phyloP scores from a whole-genome alignment of 2,329 filamentous ascomycete genomes.

The Onygena corvina region DNA sequence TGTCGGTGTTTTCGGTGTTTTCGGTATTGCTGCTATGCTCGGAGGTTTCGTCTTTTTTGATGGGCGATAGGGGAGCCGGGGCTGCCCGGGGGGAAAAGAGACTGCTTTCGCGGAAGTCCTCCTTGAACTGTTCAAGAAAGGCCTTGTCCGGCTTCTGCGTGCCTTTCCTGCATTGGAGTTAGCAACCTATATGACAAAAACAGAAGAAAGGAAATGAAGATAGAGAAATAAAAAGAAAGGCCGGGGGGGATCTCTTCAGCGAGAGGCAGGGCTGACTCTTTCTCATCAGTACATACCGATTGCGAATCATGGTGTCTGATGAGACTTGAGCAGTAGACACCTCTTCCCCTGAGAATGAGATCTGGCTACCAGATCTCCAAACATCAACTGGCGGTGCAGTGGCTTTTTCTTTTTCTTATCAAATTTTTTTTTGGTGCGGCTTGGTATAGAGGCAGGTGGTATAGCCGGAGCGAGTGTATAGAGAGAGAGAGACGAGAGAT shows the following conservation, averaged over 20 bases:
- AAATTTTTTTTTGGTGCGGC: too few relatives aligned
- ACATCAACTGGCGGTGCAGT: too few relatives aligned
- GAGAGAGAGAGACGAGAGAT: slow-evolving; percentile 9
- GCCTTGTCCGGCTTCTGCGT: slow-evolving; percentile 79
- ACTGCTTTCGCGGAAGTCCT: slow-evolving; percentile 64
- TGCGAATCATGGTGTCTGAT: slow-evolving; percentile 35
- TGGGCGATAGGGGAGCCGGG: background rate
- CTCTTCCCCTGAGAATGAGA: background rate
- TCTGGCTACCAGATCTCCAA: background rate
- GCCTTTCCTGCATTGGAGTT: slow-evolving; percentile 46
- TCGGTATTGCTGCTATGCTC: too few relatives aligned
- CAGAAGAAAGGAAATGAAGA: background rate
- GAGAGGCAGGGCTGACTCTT: too few relatives aligned
- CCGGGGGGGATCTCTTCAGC: background rate
- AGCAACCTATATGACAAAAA: background rate
- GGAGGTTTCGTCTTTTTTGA: too few relatives aligned
- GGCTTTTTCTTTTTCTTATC: too few relatives aligned
- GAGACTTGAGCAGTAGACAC: background rate
- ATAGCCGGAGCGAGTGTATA: background rate
- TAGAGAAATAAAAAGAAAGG: background rate
- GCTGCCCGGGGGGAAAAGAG: background rate
- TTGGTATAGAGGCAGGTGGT: background rate
- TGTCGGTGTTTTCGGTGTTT: slow-evolving; percentile 9
- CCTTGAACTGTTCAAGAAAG: slow-evolving; percentile 70
- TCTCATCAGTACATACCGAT: slow-evolving; percentile 30